These are phyloP conservation scores for Medicago lupulina DNA, from an alignment of 306 rosid genomes.

Conservation along the genomic window DNA sequence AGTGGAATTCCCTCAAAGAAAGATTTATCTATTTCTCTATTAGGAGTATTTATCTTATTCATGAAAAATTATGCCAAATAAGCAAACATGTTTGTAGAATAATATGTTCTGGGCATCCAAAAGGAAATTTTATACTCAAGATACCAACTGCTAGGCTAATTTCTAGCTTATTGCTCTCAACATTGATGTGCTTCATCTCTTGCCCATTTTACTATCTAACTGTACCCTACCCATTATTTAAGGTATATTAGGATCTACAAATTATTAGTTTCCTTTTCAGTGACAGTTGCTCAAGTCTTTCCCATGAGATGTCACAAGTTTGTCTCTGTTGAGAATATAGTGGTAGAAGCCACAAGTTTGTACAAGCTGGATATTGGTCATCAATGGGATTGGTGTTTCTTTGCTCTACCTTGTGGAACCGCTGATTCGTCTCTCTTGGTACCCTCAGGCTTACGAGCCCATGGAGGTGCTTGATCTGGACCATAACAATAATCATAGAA, in stretches of 20 bases:
- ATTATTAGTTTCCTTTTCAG: constrained; percentile 35
- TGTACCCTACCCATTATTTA: constrained; percentile 27
- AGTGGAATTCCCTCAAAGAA: background rate
- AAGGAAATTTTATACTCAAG: constrained; percentile 18
- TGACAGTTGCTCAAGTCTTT: constrained; percentile 19
- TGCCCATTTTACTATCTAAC: constrained; percentile 39
- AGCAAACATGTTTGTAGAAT: constrained; percentile 10
- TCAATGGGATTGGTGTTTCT: constrained; percentile 96
- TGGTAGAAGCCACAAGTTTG: constrained; percentile 39
- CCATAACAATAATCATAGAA: constrained; percentile 95
- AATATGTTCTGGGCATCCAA: constrained; percentile 26
- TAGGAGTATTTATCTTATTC: constrained; percentile 14
- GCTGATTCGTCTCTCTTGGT: constrained; percentile 85
- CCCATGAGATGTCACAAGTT: constrained; percentile 38
- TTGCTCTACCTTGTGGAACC: constrained; percentile 85
- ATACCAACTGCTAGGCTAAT: constrained; percentile 25
- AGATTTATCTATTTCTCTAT: background rate
- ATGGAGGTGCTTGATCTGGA: constrained; percentile 85
- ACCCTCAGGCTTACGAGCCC: constrained; percentile 94
- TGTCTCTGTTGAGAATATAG: constrained; percentile 8
- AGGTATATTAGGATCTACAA: constrained; percentile 35
- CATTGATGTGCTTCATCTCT: constrained; percentile 33
- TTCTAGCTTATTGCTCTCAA: constrained; percentile 39
- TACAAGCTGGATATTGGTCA: constrained; percentile 43
- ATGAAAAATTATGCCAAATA: background rate